Evolutionary conservation across 164 flowering plant species (phyloP).

Genomic region (Houttuynia cordata): DNA sequence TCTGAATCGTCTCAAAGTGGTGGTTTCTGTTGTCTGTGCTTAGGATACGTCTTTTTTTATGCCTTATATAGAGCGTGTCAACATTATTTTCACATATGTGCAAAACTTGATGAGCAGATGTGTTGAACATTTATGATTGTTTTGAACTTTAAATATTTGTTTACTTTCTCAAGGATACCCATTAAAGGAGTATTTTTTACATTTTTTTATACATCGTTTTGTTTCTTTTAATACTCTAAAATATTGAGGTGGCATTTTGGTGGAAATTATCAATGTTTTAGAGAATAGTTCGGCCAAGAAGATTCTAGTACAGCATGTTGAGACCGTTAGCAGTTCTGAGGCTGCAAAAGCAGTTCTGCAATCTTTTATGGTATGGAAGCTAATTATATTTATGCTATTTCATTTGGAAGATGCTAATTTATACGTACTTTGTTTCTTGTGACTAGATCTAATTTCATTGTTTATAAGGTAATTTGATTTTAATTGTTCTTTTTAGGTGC

Average conservation of each 20-base stretch:
- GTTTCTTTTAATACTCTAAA: too few species aligned
- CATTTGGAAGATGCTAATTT: not conserved
- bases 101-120: too few species aligned
- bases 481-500: constrained; percentile 16
- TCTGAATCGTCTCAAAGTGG: constrained; percentile 37
- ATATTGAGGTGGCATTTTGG: too few species aligned
- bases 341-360: constrained; percentile 37
- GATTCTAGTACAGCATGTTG: constrained; percentile 63
- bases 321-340: constrained; percentile 51
- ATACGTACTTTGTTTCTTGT: not conserved
- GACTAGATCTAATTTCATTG: not conserved
- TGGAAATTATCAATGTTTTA: constrained; percentile 3
- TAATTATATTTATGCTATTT: not conserved
- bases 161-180: too few species aligned
- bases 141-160: too few species aligned
- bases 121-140: too few species aligned
- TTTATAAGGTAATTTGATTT: not conserved
- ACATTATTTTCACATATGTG: too few species aligned
- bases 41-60: not conserved
- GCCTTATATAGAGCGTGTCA: too few species aligned
- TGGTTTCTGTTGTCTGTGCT: not conserved
- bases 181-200: too few species aligned
- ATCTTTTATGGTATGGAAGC: constrained; percentile 45
- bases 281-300: constrained; percentile 40
- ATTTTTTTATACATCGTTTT: too few species aligned